These are phyloP conservation scores for Tuber indicum DNA, from an alignment of 495 filamentous ascomycete genomes.

Conservation along the genomic window DNA sequence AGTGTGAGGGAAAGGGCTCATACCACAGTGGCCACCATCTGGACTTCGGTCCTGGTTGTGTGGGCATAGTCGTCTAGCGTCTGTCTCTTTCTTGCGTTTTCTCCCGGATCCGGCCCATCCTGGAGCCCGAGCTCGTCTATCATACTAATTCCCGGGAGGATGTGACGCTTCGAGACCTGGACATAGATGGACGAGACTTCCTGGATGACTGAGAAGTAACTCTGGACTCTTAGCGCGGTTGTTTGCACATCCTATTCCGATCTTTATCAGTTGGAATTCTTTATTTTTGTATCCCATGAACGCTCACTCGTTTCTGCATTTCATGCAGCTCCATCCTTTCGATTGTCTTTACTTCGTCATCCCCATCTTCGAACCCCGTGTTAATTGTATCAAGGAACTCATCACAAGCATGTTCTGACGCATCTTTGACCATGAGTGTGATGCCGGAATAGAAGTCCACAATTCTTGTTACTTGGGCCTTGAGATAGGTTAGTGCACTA, in stretches of 20 bases:
- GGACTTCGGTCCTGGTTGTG: not conserved
- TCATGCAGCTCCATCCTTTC: not conserved
- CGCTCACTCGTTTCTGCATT: not conserved
- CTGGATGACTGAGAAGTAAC: conserved; percentile 5
- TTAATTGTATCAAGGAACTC: not conserved
- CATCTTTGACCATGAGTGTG: not conserved
- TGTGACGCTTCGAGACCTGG: conserved; percentile 8
- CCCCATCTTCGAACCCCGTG: not conserved
- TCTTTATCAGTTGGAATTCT: not conserved
- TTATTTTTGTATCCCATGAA: not conserved
- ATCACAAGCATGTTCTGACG: not conserved
- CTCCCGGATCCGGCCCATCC: not conserved
- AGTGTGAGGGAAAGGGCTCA: not conserved
- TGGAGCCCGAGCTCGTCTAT: conserved; percentile 7
- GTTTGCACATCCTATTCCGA: not conserved
- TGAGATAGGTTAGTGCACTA: not conserved
- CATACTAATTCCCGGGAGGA: conserved; percentile 10
- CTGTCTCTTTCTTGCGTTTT: not conserved
- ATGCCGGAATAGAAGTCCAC: not conserved
- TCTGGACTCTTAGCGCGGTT: conserved; percentile 5
- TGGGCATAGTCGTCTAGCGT: not conserved
- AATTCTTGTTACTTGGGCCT: not conserved
- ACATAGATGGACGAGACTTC: conserved; percentile 9
- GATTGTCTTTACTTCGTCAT: not conserved
- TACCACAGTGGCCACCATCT: not conserved